Percentiles rank a stretch among this genome's conserved stretches.
phyloP scores from a whole-genome alignment of 106 monocot genomes.

The Agapanthus africanus region DNA sequence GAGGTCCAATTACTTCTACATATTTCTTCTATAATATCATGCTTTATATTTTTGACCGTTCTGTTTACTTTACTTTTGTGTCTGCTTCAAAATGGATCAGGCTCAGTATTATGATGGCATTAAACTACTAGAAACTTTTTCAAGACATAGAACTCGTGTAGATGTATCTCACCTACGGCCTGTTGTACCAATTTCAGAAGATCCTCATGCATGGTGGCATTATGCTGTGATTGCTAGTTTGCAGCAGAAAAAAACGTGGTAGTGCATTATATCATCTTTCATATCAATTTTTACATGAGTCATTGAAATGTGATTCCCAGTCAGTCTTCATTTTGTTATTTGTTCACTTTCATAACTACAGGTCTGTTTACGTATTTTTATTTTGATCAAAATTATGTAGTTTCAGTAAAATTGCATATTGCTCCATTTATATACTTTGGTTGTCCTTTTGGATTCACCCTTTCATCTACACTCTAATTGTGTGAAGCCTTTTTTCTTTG shows the following conservation, averaged over 20 bases:
- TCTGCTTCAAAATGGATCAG: constrained; percentile 30
- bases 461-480: background rate
- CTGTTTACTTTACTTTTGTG: background rate
- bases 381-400: background rate
- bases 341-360: background rate
- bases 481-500: constrained; percentile 5
- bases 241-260: constrained; percentile 93
- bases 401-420: background rate
- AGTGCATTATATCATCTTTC: constrained; percentile 1
- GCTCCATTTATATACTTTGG: background rate
- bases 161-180: constrained; percentile 93
- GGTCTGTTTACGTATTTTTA: background rate
- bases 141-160: constrained; percentile 74
- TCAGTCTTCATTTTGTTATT: background rate
- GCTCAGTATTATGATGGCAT: constrained; percentile 96
- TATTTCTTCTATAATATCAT: background rate
- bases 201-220: constrained; percentile 88
- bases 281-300: background rate
- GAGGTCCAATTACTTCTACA: constrained; percentile 44
- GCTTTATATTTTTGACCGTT: background rate
- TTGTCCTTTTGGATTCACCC: background rate
- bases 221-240: constrained; percentile 79
- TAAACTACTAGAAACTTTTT: constrained; percentile 70
- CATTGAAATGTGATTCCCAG: background rate
- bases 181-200: constrained; percentile 47